Evolutionary conservation across 1,139 yeast genomes (phyloP).

Genomic region (Suhomyces yuchorum): DNA sequence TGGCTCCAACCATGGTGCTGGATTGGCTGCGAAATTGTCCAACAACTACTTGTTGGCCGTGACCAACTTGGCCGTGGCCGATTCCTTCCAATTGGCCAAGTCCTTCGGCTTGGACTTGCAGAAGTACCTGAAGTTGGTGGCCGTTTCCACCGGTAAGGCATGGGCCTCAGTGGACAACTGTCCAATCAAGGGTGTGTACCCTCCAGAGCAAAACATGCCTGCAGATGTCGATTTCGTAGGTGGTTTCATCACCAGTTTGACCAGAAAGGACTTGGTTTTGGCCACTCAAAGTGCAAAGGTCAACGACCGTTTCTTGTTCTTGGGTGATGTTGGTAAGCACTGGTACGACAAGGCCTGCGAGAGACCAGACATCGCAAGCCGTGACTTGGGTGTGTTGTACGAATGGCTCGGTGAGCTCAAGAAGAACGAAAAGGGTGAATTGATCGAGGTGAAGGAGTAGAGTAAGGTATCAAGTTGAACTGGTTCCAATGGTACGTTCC

Average conservation of each 20-base stretch:
- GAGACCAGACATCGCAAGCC: constrained; percentile 41
- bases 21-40: constrained; percentile 60
- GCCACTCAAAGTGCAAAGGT: constrained; percentile 52
- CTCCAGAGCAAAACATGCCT: constrained; percentile 45
- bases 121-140: constrained; percentile 53
- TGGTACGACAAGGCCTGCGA: constrained; percentile 53
- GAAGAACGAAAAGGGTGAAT: constrained; percentile 18
- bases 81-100: constrained; percentile 60
- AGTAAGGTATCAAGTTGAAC: background rate
- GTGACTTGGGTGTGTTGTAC: constrained; percentile 49
- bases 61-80: constrained; percentile 61
- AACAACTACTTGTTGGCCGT: constrained; percentile 61
- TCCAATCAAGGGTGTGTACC: constrained; percentile 57
- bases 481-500: background rate
- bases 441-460: constrained; percentile 15
- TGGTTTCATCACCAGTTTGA: constrained; percentile 57
- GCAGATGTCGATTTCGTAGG: constrained; percentile 52
- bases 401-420: constrained; percentile 45
- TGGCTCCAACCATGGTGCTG: constrained; percentile 54
- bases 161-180: constrained; percentile 66
- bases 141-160: constrained; percentile 60
- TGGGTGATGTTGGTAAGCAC: constrained; percentile 44
- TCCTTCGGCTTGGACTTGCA: constrained; percentile 53
- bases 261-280: constrained; percentile 58
- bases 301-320: constrained; percentile 36